A percentile compares a stretch with the other conserved stretches of the same genome.
phyloP scores from a whole-genome alignment of 2,329 filamentous ascomycete species.

The Metarhizium sp. region DNA sequence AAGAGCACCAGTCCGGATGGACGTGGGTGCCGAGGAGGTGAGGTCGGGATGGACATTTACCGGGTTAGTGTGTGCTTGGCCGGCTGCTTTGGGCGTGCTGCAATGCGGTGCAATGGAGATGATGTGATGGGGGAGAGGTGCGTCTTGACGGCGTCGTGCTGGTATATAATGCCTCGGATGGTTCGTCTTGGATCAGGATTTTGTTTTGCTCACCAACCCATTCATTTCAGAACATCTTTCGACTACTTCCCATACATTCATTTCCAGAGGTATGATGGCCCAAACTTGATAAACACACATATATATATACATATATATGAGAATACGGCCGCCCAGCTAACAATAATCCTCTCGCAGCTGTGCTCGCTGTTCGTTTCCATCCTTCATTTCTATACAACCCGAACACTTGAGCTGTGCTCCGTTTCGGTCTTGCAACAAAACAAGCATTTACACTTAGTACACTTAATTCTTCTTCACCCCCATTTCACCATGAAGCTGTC shows the following conservation, averaged over 20 bases:
- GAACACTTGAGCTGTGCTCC: neutral
- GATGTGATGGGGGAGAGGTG: too few relatives aligned
- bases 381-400: neutral
- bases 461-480: neutral
- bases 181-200: neutral
- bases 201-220: too few relatives aligned
- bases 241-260: neutral
- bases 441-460: neutral
- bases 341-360: neutral
- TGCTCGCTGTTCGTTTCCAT: neutral
- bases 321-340: neutral
- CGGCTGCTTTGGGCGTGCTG: neutral
- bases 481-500: neutral
- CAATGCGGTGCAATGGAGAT: too few relatives aligned
- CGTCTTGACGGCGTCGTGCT: neutral
- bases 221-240: too few relatives aligned
- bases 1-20: neutral
- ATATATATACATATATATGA: neutral
- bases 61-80: neutral
- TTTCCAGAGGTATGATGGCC: neutral
- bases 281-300: too few relatives aligned
- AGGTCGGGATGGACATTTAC: neutral
- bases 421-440: neutral
- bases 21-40: neutral
- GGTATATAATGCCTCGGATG: neutral